Evolutionary conservation across 306 rosid genomes (phyloP).

Genomic region (Luffa acutangula): DNA sequence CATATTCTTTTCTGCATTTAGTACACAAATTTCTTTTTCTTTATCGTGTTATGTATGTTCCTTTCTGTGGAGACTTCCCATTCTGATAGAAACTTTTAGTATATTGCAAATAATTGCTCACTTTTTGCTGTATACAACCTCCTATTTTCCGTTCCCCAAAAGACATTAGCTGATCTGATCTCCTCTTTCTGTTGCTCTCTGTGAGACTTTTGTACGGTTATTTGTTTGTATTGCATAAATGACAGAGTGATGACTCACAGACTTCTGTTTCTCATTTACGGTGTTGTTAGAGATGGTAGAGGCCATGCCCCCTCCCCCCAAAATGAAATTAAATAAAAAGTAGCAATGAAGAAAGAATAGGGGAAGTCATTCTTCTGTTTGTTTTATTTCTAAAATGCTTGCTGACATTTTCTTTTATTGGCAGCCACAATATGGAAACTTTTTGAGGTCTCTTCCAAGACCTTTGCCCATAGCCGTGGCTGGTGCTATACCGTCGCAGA

Average conservation of each 20-base stretch:
- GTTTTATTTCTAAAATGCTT: neutral
- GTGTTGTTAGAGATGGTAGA: neutral
- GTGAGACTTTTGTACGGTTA: neutral
- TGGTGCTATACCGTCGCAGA: conserved; percentile 22
- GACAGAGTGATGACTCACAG: neutral
- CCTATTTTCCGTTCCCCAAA: neutral
- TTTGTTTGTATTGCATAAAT: neutral
- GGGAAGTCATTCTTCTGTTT: neutral
- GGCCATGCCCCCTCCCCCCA: neutral
- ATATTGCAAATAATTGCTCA: neutral
- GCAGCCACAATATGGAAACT: conserved; percentile 54
- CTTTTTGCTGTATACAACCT: neutral
- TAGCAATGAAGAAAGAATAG: neutral
- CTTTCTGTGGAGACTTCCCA: neutral
- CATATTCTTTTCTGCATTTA: neutral
- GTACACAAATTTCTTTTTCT: neutral
- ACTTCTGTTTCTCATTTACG: neutral
- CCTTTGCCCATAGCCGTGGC: conserved; percentile 48
- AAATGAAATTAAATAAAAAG: neutral
- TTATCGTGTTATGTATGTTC: neutral
- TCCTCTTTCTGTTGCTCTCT: neutral
- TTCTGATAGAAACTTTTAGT: neutral
- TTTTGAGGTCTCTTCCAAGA: conserved; percentile 56
- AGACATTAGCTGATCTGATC: neutral
- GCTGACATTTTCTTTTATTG: conserved; percentile 8